Base-by-base conservation (phyloP, 345 rosid genomes). In the Turnera subulata region DNA sequence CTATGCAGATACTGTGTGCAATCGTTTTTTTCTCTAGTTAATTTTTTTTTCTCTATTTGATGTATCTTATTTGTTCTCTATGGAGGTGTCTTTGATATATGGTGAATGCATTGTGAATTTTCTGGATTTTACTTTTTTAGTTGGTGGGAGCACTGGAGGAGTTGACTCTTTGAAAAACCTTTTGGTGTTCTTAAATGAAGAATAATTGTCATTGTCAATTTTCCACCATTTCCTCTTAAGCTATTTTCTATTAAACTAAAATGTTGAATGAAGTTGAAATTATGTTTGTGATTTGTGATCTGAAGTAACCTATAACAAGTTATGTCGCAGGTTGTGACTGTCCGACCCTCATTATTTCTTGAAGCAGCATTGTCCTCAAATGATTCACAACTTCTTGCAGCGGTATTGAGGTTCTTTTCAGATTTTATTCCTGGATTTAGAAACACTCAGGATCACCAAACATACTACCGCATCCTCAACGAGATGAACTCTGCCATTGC, bases 351-450 rank as follows among this genome's bases (percentile, higher is more conserved):
- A 0, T 59, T 84, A 78, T 85, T 87, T 65, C 84, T 90, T 24
- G 96, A 88, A 75, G 91, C 93, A 29, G 93, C 97, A 17, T 76
- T 75, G 46, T 81, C 96, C 29, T 72, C 95, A 21, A 80, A 78
- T 35, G 84, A 94, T 63, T 56, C 91, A 3, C 93, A 88, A 59
- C 86, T 73, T 55, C 78, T 94, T 59, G 96, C 99, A 45, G 93
- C 97, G 1, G 93, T 90, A 39, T 73, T 94, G 61, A 82, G 99
- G 69, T 92, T 94, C 73, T 90, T 90, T 69, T 71, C 84, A 5
- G 97, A 94, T 65, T 70, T 85, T 59, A 69, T 70, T 59, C 95
- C 96, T 6, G 89, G 88, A 56, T 90, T 93, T 53, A 76, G 61
- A 56, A 80, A 66, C 69, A 82, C 90, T 47, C 12, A 81, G 0